Evolutionary conservation across 768 basidiomycete species (phyloP), one percentile per base, ranked within the genome.

Genomic region (Psilocybe cubensis): DNA sequence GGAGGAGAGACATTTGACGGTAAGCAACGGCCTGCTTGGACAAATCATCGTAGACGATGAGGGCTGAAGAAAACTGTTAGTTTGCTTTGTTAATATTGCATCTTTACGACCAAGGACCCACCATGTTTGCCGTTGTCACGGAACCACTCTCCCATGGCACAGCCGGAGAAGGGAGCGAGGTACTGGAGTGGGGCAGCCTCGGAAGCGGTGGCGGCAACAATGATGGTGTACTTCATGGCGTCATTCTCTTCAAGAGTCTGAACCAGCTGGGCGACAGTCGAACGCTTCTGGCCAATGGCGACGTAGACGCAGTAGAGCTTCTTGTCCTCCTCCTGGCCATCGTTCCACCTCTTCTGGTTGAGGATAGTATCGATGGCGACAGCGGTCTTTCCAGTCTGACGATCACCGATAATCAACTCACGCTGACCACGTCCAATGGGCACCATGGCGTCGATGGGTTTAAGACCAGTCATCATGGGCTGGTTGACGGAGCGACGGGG

Each of bases 121-220:
- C 91, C 96, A 78, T 99, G 97, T 82, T 96, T 98, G 82, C 95
- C 96, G 76, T 99, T 99, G 81, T 99, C 97, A 79, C 94, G 92
- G 97, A 99, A 99, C 96, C 96, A 99, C 81, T 99, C 97, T 75
- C 97, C 97, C 95, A 99, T 99, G 70, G 97, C 97, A 78, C 94
- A 96, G 63, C 97, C 97, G 66, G 97, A 96, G 94, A 99, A 99
- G 66, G 97, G 97, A 69, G 97, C 97, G 68, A 99, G 92, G 81
- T 98, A 99, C 75, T 99, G 97, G 56, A 99, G 85, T 66, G 97
- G 97, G 66, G 97, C 97, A 68, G 97, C 97, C 82, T 99, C 97
- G 24, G 96, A 98, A 56, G 97, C 97, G 58, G 97, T 99, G 66
- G 97, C 97, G 67, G 97, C 97, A 68, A 99, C 97, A 66, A 99